Evolutionary conservation across 2,329 filamentous ascomycete genomes (phyloP).

Genomic region (Colletotrichum sansevieriae): DNA sequence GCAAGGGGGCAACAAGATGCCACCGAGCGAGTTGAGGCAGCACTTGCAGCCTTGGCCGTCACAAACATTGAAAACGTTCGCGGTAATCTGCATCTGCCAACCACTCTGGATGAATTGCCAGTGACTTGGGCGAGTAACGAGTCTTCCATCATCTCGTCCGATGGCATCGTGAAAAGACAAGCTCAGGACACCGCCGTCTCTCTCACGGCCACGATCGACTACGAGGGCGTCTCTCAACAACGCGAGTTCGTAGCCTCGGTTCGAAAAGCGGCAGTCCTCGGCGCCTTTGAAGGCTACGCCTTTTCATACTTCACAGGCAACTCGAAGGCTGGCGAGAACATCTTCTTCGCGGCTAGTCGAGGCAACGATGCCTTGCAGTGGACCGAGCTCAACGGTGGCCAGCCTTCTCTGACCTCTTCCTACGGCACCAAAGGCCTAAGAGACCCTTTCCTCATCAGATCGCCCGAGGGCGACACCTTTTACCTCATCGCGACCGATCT

Average conservation of each 20-base stretch:
- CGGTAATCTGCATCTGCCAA: constrained; percentile 54
- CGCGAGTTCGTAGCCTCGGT: constrained; percentile 53
- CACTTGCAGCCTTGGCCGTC: constrained; percentile 46
- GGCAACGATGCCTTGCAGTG: constrained; percentile 66
- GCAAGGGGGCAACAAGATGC: constrained; percentile 27
- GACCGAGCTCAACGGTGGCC: constrained; percentile 62
- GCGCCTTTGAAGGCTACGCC: constrained; percentile 59
- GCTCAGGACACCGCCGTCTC: constrained; percentile 46
- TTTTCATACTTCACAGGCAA: constrained; percentile 66
- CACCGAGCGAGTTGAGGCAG: constrained; percentile 30
- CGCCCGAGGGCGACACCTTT: constrained; percentile 63
- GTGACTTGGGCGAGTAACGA: constrained; percentile 55
- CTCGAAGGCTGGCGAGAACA: constrained; percentile 61
- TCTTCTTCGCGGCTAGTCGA: constrained; percentile 64
- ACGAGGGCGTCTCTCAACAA: constrained; percentile 42
- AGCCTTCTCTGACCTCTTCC: constrained; percentile 60
- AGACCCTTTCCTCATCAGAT: constrained; percentile 67
- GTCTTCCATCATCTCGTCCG: constrained; percentile 49
- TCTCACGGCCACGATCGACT: constrained; percentile 52
- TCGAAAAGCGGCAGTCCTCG: constrained; percentile 49
- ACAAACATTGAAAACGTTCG: constrained; percentile 54
- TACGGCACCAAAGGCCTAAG: constrained; percentile 63
- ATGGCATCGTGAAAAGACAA: constrained; percentile 54
- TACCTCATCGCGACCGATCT: constrained; percentile 66
- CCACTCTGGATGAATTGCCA: constrained; percentile 46